Percentiles rank a stretch among this genome's conserved stretches.
Conservation (phyloP, 352 stramenopile species). For the Phytophthora crassamura region DNA sequence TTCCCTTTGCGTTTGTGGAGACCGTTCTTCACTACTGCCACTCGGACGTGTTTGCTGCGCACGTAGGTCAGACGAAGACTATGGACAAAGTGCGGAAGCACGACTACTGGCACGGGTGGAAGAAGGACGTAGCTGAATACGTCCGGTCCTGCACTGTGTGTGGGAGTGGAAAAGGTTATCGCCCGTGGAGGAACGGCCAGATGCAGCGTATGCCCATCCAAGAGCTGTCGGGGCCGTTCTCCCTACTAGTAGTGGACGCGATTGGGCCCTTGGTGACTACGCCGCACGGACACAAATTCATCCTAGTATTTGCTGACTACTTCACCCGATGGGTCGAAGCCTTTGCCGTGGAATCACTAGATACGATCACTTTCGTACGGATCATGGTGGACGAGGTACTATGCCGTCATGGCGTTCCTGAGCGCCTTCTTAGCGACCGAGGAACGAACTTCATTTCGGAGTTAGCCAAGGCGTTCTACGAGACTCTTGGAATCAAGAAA, state of each 20-base stretch:
- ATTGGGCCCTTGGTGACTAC: not conserved
- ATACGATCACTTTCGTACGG: not conserved
- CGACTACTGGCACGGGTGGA: not conserved
- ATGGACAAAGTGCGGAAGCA: not conserved
- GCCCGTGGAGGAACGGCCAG: not conserved
- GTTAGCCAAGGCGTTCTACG: not conserved
- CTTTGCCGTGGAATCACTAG: not conserved
- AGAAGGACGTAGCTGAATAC: not conserved
- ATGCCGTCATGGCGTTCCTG: not conserved
- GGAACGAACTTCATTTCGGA: constrained; percentile 2
- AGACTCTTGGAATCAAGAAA: not conserved
- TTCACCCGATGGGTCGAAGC: not conserved
- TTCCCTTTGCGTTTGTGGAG: not conserved
- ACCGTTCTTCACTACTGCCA: constrained; percentile 15
- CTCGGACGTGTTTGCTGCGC: no score
- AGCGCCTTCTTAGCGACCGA: not conserved
- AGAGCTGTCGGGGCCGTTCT: not conserved
- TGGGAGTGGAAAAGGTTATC: not conserved
- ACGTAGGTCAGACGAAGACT: not conserved
- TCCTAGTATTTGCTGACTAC: not conserved
- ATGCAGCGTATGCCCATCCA: constrained; percentile 5
- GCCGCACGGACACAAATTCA: not conserved
- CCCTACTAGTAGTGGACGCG: not conserved
- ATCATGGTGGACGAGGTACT: not conserved
- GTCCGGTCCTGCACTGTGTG: not conserved